Evolutionary conservation across 2,329 filamentous ascomycete genomes (phyloP), one percentile per base, ranked within the genome.

Genomic region (Cladophialophora immunda): DNA sequence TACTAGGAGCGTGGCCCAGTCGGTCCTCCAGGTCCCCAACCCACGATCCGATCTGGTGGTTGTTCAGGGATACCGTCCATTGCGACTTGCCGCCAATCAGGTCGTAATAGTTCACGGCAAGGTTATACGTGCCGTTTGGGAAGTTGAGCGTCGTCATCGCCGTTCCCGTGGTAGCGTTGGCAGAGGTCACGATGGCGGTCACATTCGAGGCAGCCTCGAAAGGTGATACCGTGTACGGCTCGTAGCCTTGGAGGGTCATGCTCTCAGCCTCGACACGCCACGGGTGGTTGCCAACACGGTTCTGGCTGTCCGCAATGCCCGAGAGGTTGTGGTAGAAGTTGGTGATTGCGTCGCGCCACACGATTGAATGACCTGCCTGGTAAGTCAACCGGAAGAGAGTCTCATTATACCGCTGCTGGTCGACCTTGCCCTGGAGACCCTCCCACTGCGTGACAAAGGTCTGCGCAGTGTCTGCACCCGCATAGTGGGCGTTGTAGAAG

Each of bases 51-150:
- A 92, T 70, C 17, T 38, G 54, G 13, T 76, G 72, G 32, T 85
- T 81, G 67, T 86, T 86, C 4, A 91, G 72, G 58, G 78, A 85
- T 1, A 90, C 69, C 66, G 84, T 78, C 75, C 84, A 92, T 1
- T 80, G 78, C 2, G 89, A 81, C 63, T 80, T 81, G 0, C 89
- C 89, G n/a, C 82, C 83, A 30, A 82, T 81, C 7, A 89, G 66
- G 72, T 92, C 88, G 70, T 84, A 91, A 73, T 91, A 92, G 67
- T 89, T 90, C 7, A 92, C 82, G 0, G 85, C 88, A 2, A 92
- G 67, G 70, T 90, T 84, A 69, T 91, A 92, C 4, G 72, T 83
- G 0, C 88, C 88, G 0, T 80, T 79, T 1, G 81, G 75, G 59
- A 85, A 85, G 0, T 78, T 71, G 1, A 90, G 73, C 17, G 71